phyloP scores from a whole-genome alignment of 495 filamentous ascomycete genomes.

The Wilcoxina mikolae region DNA sequence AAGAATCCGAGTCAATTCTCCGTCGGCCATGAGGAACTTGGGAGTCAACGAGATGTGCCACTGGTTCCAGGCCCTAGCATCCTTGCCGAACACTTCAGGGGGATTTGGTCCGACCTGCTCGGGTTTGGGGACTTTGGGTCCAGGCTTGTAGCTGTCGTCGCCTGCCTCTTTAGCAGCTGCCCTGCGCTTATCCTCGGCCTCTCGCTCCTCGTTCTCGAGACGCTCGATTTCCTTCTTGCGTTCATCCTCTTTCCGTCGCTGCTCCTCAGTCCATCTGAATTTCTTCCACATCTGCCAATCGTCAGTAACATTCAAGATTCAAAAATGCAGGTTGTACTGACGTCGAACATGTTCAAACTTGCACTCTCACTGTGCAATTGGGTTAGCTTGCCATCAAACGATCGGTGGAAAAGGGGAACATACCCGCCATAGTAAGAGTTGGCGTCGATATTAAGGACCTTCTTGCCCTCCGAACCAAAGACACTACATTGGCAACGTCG shows the following conservation, averaged over 20 bases:
- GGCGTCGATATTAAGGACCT: slow-evolving; percentile 96
- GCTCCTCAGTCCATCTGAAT: slow-evolving; percentile 28
- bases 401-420: slow-evolving; percentile 28
- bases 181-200: slow-evolving; percentile 28
- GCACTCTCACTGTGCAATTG: slow-evolving; percentile 23
- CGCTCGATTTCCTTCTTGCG: slow-evolving; percentile 76
- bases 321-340: slow-evolving; percentile 4
- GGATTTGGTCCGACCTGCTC: slow-evolving; percentile 21
- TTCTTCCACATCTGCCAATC: slow-evolving; percentile 29
- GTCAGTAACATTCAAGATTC: background rate
- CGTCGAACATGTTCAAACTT: slow-evolving; percentile 27
- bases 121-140: slow-evolving; percentile 9
- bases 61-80: slow-evolving; percentile 84
- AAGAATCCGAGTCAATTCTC: slow-evolving; percentile 72
- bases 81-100: slow-evolving; percentile 48
- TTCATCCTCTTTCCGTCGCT: slow-evolving; percentile 18
- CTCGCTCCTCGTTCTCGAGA: slow-evolving; percentile 67
- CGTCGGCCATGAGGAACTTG: slow-evolving; percentile 96
- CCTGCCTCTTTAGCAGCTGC: slow-evolving; percentile 13
- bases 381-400: background rate
- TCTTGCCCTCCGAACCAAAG: slow-evolving; percentile 95
- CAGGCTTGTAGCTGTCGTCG: slow-evolving; percentile 10
- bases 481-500: slow-evolving; percentile 41
- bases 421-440: slow-evolving; percentile 99
- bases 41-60: slow-evolving; percentile 99